These are phyloP conservation scores for Corallochytrium limacisporum DNA, from an alignment of 78 protist species.

Conservation along the genomic window DNA sequence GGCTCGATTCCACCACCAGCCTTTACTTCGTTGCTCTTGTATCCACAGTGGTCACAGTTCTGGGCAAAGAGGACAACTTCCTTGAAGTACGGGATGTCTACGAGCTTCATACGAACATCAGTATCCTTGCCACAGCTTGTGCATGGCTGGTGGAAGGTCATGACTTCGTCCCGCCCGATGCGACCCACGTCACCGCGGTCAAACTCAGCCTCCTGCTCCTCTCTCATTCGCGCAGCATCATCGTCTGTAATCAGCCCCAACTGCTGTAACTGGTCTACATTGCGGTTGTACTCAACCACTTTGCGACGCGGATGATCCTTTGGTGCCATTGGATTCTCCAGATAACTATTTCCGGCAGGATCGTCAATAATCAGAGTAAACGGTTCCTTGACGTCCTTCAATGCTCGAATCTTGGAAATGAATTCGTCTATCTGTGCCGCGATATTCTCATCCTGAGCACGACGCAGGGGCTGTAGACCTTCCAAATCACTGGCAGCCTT, in stretches of 20 bases:
- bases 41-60: slow-evolving; percentile 74
- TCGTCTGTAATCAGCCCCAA: no score
- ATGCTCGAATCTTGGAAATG: neutral
- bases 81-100: slow-evolving; percentile 74
- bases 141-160: no score
- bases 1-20: slow-evolving; percentile 65
- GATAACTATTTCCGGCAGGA: neutral
- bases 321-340: neutral
- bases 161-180: no score
- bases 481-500: slow-evolving; percentile 10
- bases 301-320: neutral
- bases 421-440: neutral
- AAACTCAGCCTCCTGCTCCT: no score
- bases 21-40: slow-evolving; percentile 57
- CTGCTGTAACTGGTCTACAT: neutral
- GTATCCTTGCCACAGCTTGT: neutral
- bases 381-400: neutral
- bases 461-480: neutral
- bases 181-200: neutral
- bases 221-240: no score
- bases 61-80: slow-evolving; percentile 63
- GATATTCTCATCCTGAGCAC: neutral
- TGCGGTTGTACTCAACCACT: neutral
- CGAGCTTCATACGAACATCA: slow-evolving; percentile 11
- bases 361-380: neutral